Evolutionary conservation across 2,329 filamentous ascomycete species (phyloP), one percentile per base, ranked within the genome.

Genomic region (Fusarium falciforme): DNA sequence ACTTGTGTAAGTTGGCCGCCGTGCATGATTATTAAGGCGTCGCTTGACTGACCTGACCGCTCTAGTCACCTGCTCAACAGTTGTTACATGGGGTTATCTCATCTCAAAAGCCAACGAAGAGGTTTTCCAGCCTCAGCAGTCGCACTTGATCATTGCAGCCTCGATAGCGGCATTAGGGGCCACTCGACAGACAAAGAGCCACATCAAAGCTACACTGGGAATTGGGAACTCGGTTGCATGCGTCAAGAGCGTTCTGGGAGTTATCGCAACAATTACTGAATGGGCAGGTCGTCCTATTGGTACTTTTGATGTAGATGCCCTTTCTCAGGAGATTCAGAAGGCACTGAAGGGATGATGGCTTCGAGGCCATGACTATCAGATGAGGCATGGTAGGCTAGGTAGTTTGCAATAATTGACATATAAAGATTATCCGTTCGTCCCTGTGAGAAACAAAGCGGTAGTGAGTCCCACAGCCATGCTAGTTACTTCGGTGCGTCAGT

Each of bases 401-500:
- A 4, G 3, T 17, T 27, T 17, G 16, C 1, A 17, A 10, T n/a
- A 11, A 6, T 17, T 47, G 12, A 11, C 14, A 47, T 47, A 6
- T 1, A 17, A 25, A 47, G 22, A 47, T 9, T 25, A 9, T 71
- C 95, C 94, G 79, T 94, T 91, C 16, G 6, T 14, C 4, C 11
- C n/a, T 22, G 40, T 42, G 40, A 42, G n/a, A 7, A 14, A 42
- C 10, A 7, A 6, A 14, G 11, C 11, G 10, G 94, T 96, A 82
- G 97, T 97, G 70, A 97, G 86, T 16, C 94, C 94, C n/a, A 92
- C 93, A 9, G 94, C 94, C 47, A 98, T 94, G 62, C 92, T 95
- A 74, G 93, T 95, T 20, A 93, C 93, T 64, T 94, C 95, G 3
- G 94, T 94, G 82, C 94, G 85, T 71, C 38, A 4, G 6, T 42